Evolutionary conservation across 2,329 filamentous ascomycete species (phyloP).

Genomic region (Trichoderma simmonsii): DNA sequence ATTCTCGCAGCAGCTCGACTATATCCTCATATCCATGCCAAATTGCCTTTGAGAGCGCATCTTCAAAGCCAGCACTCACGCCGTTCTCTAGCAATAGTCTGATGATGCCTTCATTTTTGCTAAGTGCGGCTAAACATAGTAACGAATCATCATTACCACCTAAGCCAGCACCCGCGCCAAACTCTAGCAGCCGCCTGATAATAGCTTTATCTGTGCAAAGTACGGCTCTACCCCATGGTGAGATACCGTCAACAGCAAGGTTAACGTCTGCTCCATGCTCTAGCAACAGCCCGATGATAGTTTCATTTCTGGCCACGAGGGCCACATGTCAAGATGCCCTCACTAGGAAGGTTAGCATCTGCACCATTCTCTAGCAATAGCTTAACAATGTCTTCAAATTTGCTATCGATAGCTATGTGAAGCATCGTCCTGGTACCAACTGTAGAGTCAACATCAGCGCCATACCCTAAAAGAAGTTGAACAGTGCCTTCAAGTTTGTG

Average conservation of each 20-base stretch:
- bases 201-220: too few relatives aligned
- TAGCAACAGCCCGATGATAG: not conserved
- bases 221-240: not conserved
- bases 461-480: not conserved
- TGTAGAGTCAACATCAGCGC: not conserved
- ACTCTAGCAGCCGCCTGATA: not conserved
- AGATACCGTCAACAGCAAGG: not conserved
- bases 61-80: not conserved
- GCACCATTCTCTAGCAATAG: not conserved
- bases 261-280: not conserved
- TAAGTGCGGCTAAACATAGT: too few relatives aligned
- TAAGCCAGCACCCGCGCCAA: not conserved
- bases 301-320: too few relatives aligned
- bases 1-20: not conserved
- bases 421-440: too few relatives aligned
- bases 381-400: not conserved
- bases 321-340: too few relatives aligned
- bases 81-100: not conserved
- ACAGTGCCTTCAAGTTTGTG: not conserved
- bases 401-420: rapidly evolving
- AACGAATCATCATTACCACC: too few relatives aligned
- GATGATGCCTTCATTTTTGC: not conserved
- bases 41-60: too few relatives aligned
- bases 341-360: not conserved
- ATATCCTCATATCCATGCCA: too few relatives aligned